Base-by-base conservation (phyloP, 345 rosid genomes). In the Ailanthus altissimus region DNA sequence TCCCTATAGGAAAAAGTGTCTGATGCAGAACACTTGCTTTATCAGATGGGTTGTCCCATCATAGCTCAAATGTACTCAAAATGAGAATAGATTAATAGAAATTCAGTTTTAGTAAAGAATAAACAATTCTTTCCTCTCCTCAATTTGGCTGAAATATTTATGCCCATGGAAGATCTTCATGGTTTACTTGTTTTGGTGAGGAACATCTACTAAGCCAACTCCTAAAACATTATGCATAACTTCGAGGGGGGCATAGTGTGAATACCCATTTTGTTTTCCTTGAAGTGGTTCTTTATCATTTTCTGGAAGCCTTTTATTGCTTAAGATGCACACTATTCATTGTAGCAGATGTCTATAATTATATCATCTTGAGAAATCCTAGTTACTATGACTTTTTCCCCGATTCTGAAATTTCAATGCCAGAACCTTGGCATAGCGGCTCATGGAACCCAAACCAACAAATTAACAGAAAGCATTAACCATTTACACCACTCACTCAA, bases 1-100 rank as follows among this genome's bases (percentile, higher is more conserved):
- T 85, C 87, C 32, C 61, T 80, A 23, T 76, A 74, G 73, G 71
- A 38, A 49, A 14, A 63, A 72, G 14, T 65, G 64, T 38, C 21
- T 18, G 25, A 47, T 70, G 8, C 49, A 7, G 23, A 57, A 11
- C n/a, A 40, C 28, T 47, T 21, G 32, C 36, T 12, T 59, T 61
- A 20, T 70, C 25, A 8, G 50, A 53, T 21, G 40, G 42, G 14
- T 20, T 61, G 7, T 70, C 15, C 54, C 10, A 6, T 25, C 70
- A 62, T 60, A 26, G 51, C 50, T 23, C 5, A 51, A 11, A 38
- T 63, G 54, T 21, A 53, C 51, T n/a, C 38, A 51, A 47, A 43
- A 38, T n/a, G 15, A 20, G 2, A 60, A 60, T 42, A 14, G 65
- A 14, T 10, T 26, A 11, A 28, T 11, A 60, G 2, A 15, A 60